phyloP scores from a whole-genome alignment of 345 rosid species.

The Combretum micranthum region DNA sequence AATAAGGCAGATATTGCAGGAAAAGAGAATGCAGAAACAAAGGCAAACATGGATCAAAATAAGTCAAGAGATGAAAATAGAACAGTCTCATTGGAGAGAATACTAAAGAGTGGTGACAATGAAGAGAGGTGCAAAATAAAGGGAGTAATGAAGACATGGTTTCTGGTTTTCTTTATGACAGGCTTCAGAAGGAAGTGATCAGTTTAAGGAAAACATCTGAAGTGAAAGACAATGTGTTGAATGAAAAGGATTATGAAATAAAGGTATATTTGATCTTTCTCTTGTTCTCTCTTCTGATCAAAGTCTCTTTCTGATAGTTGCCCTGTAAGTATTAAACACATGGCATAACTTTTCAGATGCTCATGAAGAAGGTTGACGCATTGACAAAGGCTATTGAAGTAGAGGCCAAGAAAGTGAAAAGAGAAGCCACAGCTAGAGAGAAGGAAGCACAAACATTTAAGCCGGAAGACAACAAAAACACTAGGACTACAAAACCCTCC shows the following conservation, averaged over 20 bases:
- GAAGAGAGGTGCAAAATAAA: conserved; percentile 20
- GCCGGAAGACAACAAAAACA: conserved; percentile 28
- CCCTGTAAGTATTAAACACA: too few species aligned
- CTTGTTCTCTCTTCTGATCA: conserved; percentile 2
- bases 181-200: conserved; percentile 78
- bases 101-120: conserved; percentile 15
- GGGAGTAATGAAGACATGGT: conserved; percentile 43
- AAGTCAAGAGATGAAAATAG: conserved; percentile 16
- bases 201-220: conserved; percentile 58
- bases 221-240: conserved; percentile 48
- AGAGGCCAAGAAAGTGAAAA: conserved; percentile 72
- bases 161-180: conserved; percentile 86
- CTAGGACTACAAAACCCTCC: conserved; percentile 15
- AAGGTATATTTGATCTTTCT: conserved; percentile 34
- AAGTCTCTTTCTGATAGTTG: neutral
- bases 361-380: conserved; percentile 74
- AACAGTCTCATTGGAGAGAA: conserved; percentile 12
- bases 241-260: conserved; percentile 67
- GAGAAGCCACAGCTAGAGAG: conserved; percentile 65
- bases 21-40: conserved; percentile 51
- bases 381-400: conserved; percentile 65
- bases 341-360: conserved; percentile 37
- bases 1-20: conserved; percentile 44
- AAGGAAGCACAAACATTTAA: conserved; percentile 38
- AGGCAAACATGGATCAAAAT: conserved; percentile 18